These are phyloP conservation scores for Gaertneriomyces semiglobifer DNA, from an alignment of 192 early-diverging fungal species.

Conservation along the genomic window DNA sequence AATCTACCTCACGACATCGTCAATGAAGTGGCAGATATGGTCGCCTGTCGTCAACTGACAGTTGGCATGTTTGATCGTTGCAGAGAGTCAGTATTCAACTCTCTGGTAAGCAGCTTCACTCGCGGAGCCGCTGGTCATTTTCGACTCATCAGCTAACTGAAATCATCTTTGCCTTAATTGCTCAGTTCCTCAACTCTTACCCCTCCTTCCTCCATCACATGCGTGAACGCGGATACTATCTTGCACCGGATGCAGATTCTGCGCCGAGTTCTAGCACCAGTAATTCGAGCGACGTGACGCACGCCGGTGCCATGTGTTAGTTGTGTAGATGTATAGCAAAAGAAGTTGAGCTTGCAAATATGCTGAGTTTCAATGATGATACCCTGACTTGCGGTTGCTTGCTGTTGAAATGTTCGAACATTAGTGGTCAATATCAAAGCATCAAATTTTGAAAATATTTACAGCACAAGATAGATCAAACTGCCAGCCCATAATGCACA, in stretches of 20 bases:
- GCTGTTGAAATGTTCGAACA: background rate
- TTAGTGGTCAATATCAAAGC: background rate
- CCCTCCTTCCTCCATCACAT: conserved; percentile 1
- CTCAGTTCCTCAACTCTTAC: conserved; percentile 1
- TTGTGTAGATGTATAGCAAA: background rate
- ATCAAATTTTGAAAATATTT: background rate
- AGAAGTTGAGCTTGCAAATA: background rate
- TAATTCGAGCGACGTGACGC: background rate
- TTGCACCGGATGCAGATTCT: background rate
- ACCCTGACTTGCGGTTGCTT: background rate
- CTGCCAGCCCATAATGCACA: background rate
- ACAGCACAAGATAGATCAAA: background rate
- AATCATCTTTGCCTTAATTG: background rate
- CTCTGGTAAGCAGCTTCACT: conserved; percentile 1
- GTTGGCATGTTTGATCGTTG: conserved; percentile 4
- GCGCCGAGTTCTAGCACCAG: background rate
- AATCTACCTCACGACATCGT: background rate
- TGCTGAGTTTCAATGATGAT: conserved; percentile 1
- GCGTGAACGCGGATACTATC: conserved; percentile 1
- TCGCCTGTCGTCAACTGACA: background rate
- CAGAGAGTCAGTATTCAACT: background rate
- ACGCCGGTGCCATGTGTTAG: background rate
- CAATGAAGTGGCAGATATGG: background rate
- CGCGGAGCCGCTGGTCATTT: background rate
- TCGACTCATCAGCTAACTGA: background rate